Evolutionary conservation across 345 rosid genomes (phyloP), one percentile per base, ranked within the genome.

Genomic region (Boechera divaricarpa): DNA sequence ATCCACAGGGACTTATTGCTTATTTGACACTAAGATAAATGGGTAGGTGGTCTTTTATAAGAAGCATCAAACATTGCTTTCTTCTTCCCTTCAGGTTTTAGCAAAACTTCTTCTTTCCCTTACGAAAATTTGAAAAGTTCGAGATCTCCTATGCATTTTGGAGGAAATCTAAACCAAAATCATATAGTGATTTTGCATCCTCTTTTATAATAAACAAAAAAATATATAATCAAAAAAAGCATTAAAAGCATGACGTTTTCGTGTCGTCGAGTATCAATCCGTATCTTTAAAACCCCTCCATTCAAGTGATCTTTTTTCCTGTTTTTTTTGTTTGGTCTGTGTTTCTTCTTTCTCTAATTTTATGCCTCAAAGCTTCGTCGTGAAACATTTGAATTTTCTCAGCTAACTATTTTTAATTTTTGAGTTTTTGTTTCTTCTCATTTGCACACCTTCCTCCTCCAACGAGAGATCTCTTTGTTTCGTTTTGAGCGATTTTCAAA

Each of bases 211-310:
- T 16, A 16, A 16, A 16, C 0, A 16, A 16, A 9, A 38, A 5
- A 32, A 35, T 4, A 5, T 10, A 31, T 9, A 31, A n/a, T n/a
- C n/a, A n/a, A n/a, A n/a, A 16, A 16, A 44, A 13, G 7, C 11
- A 47, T 16, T 67, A 13, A 51, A 35, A 26, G n/a, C 13, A 24
- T 24, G 1, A 44, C 16, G 33, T 62, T 62, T 39, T 39, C 48
- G 49, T 61, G 66, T 39, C 32, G 32, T 24, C 32, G 5, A 61
- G 31, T 62, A 35, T 56, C 61, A 56, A 56, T 56, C 38, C 18
- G 60, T 55, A 55, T 55, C 60, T 55, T 31, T 11, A 56, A 29
- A 13, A 8, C 16, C 16, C 60, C 9, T 55, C 10, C 6, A 56
- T 13, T 15, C 21, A 56, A 56, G 18, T 56, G 42, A 35, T 16